A percentile compares a stretch with the other conserved stretches of the same genome.
These are phyloP conservation scores for Biscogniauxia sp. DNA, from an alignment of 2,329 filamentous ascomycete genomes.

Conservation along the genomic window DNA sequence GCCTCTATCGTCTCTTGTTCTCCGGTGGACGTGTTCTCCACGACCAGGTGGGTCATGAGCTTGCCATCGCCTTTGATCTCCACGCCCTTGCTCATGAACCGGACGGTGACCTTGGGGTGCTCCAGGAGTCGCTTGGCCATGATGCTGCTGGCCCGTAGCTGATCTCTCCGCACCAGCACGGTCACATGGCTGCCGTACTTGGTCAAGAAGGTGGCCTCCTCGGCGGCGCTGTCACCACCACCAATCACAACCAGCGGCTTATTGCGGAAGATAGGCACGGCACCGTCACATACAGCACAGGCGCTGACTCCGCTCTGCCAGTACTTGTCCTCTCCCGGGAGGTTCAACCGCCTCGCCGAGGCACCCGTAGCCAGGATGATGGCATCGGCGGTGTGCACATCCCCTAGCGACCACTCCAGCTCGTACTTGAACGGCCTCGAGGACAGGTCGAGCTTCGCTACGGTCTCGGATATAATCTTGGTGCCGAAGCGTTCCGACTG, in stretches of 20 bases:
- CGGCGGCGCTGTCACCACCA: constrained; percentile 92
- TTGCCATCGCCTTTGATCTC: constrained; percentile 84
- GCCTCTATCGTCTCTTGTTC: constrained; percentile 81
- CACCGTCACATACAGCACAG: constrained; percentile 96
- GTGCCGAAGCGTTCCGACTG: constrained; percentile 94
- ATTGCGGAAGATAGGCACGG: constrained; percentile 94
- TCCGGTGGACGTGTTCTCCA: constrained; percentile 77
- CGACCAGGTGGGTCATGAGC: constrained; percentile 84
- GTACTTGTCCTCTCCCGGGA: constrained; percentile 89
- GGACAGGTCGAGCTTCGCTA: constrained; percentile 82
- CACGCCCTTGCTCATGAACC: constrained; percentile 76
- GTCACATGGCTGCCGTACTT: constrained; percentile 97
- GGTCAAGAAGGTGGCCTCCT: constrained; percentile 95
- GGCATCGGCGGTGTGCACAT: constrained; percentile 84
- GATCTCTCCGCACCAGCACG: constrained; percentile 84
- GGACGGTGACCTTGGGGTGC: constrained; percentile 87
- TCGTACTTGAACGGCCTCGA: constrained; percentile 87
- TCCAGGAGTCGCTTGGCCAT: constrained; percentile 83
- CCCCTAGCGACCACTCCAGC: constrained; percentile 81
- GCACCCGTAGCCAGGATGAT: constrained; percentile 95
- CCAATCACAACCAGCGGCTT: constrained; percentile 95
- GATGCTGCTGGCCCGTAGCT: constrained; percentile 82
- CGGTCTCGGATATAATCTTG: constrained; percentile 87
- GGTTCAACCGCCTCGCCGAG: constrained; percentile 77
- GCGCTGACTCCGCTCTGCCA: constrained; percentile 97